Evolutionary conservation across 352 stramenopile genomes (phyloP).

Genomic region (Phytophthora idaei): DNA sequence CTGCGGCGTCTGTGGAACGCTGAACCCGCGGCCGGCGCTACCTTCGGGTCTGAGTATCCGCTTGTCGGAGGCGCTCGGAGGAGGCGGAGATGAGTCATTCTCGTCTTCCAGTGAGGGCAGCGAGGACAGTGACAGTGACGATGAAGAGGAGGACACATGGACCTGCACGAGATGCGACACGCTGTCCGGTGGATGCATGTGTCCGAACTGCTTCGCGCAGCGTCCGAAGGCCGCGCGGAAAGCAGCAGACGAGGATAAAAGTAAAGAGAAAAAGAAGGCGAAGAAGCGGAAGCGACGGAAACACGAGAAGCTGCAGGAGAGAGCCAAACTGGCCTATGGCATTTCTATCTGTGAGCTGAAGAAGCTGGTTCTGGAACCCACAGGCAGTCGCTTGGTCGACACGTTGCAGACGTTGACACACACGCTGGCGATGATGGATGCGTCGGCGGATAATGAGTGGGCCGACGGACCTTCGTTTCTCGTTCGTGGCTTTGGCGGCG

Average conservation of each 20-base stretch:
- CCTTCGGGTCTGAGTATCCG: conserved; percentile 47
- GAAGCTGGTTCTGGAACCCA: conserved; percentile 56
- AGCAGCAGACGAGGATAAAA: conserved; percentile 30
- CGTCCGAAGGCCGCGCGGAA: conserved; percentile 29
- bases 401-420: conserved; percentile 83
- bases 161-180: conserved; percentile 40
- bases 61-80: conserved; percentile 21
- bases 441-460: conserved; percentile 77
- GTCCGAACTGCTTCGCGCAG: conserved; percentile 46
- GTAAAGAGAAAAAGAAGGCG: conserved; percentile 36
- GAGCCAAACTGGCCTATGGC: conserved; percentile 62
- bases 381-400: conserved; percentile 55
- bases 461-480: conserved; percentile 61
- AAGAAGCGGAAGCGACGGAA: conserved; percentile 43
- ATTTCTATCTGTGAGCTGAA: conserved; percentile 69
- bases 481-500: conserved; percentile 56
- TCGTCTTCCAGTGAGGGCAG: conserved; percentile 39
- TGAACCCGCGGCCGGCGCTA: conserved; percentile 63
- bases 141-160: conserved; percentile 37
- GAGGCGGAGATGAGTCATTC: conserved; percentile 30
- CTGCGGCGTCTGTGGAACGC: conserved; percentile 64
- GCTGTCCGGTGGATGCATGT: conserved; percentile 30
- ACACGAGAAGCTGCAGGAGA: conserved; percentile 41
- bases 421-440: conserved; percentile 86
- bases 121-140: conserved; percentile 29